These are phyloP conservation scores for Rhodamnia argentea DNA, from an alignment of 345 rosid species.

Conservation along the genomic window DNA sequence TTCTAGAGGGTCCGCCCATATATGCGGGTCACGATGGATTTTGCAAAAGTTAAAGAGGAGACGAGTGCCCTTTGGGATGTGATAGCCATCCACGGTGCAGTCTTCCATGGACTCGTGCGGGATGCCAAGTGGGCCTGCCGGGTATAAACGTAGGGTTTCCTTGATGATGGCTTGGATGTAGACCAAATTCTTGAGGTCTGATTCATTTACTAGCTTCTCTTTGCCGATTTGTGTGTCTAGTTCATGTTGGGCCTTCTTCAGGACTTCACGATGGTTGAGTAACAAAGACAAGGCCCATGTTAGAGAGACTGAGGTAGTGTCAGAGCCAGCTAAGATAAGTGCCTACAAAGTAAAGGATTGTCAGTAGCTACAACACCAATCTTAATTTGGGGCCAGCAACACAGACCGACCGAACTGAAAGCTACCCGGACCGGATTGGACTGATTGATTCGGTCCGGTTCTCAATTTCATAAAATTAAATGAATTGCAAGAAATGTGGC, in stretches of 20 bases:
- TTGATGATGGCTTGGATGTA: constrained; percentile 27
- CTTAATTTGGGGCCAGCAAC: no score
- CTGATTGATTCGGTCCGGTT: no score
- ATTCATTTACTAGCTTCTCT: constrained; percentile 11
- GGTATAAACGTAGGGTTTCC: constrained; percentile 30
- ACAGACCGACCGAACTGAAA: no score
- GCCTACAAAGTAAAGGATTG: constrained; percentile 4
- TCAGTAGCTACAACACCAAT: background rate
- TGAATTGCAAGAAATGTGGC: no score
- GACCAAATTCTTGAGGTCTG: constrained; percentile 16
- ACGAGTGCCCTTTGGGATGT: constrained; percentile 20
- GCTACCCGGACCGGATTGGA: no score
- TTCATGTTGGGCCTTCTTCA: constrained; percentile 28
- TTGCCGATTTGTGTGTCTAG: constrained; percentile 23
- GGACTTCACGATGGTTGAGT: constrained; percentile 17
- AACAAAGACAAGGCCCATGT: constrained; percentile 36
- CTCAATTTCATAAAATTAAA: no score
- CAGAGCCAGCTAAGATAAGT: constrained; percentile 26
- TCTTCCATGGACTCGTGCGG: constrained; percentile 30
- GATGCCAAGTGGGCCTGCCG: constrained; percentile 17
- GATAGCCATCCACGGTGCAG: constrained; percentile 18
- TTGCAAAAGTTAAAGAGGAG: constrained; percentile 12
- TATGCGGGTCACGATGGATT: constrained; percentile 21
- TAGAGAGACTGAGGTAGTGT: constrained; percentile 21
- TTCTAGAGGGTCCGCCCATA: constrained; percentile 20